Base-by-base conservation (phyloP, 208 protist species). In the Acanthamoeba royreba region DNA sequence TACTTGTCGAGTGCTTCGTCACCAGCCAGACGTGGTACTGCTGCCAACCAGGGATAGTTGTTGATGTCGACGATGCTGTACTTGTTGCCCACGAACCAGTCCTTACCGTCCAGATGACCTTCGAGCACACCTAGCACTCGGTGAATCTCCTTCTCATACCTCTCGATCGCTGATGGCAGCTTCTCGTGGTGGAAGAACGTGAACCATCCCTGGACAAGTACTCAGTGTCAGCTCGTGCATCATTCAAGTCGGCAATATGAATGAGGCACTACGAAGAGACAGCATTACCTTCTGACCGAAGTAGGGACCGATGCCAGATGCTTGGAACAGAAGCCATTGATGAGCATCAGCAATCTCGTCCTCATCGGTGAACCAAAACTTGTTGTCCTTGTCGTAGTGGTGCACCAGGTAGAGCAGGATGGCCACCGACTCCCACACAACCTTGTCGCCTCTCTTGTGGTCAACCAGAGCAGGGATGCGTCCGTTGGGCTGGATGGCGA, bases 31-130 rank as follows among this genome's bases (percentile, higher is more conserved):
- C 77, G 45, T 11, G 77, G 77, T 8, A 87, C 77, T 17, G 5
- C 33, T 8, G 17, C 53, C 5, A 87, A 19, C 77, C 77, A 87
- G 11, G 33, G 28, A 35, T 87, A 87, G 77, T 87, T 87, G 77
- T 87, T 87, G 77, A 87, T 87, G 77, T 87, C 77, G 31, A 87
- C 77, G 77, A 87, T 87, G 77, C 46, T 63, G 77, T 87, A 87
- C 77, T 87, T 87, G 77, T 87, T 87, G 28, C 77, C 77, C 28
- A 87, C 77, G 31, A 87, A 87, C 46, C 53, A 87, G 11, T 87
- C 77, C 31, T 87, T 87, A 33, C 77, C 77, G 17, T 87, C 28
- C 17, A 87, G n/a, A n/a, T n/a, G n/a, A n/a, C n/a, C n/a, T n/a
- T n/a, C n/a, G n/a, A n/a, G n/a, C n/a, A n/a, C n/a, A n/a, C n/a